Conservation (phyloP, 2,329 filamentous ascomycete species). For the Paecilomyces dactylethromorphus region DNA sequence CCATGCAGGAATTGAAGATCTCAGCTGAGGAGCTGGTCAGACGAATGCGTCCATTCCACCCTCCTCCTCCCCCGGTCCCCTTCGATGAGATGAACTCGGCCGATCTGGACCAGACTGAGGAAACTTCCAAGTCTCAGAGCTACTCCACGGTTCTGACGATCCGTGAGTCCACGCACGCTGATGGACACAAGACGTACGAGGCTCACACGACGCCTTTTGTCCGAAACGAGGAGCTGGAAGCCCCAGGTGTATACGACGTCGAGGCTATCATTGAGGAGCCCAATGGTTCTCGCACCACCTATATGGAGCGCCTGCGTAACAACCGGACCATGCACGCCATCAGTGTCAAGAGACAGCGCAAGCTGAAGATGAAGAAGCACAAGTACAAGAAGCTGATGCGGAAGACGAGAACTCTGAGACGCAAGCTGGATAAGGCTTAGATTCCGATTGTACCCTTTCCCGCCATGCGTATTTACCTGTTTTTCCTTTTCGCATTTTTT, state of each 20-base stretch:
- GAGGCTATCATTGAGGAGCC: conserved; percentile 53
- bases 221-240: conserved; percentile 30
- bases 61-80: conserved; percentile 72
- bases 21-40: conserved; percentile 63
- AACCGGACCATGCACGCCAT: conserved; percentile 65
- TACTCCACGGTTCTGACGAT: conserved; percentile 47
- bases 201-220: conserved; percentile 47
- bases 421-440: conserved; percentile 66
- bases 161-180: conserved; percentile 45
- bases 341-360: conserved; percentile 85
- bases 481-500: conserved; percentile 2
- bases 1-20: conserved; percentile 56
- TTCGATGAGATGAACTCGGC: conserved; percentile 37
- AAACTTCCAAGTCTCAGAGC: conserved; percentile 28
- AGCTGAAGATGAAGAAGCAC: conserved; percentile 99
- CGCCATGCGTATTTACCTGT: neutral
- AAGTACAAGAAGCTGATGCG: conserved; percentile 99
- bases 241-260: conserved; percentile 20
- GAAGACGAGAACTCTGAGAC: conserved; percentile 77
- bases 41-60: conserved; percentile 71
- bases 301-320: conserved; percentile 62
- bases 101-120: conserved; percentile 29
- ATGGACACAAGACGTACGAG: conserved; percentile 47
- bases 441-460: conserved; percentile 4
- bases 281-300: conserved; percentile 35